These are phyloP conservation scores for Jamesozyma spencerorum DNA, from an alignment of 805 yeast genomes.

Conservation along the genomic window DNA sequence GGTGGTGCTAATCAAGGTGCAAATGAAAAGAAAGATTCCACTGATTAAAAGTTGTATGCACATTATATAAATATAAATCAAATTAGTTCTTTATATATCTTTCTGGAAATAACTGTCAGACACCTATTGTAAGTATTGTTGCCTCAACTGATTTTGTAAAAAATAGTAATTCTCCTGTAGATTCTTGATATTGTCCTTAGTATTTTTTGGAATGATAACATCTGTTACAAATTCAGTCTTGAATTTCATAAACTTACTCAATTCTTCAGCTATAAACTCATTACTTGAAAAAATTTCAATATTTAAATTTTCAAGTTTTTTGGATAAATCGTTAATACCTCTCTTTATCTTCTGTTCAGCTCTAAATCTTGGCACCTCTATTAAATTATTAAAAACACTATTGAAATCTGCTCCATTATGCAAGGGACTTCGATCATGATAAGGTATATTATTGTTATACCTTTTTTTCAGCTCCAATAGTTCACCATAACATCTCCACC, in stretches of 20 bases:
- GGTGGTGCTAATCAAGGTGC: slow-evolving; percentile 42
- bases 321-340: slow-evolving; percentile 35
- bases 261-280: slow-evolving; percentile 54
- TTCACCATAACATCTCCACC: slow-evolving; percentile 41
- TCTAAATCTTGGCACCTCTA: slow-evolving; percentile 44
- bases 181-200: not conserved
- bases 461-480: slow-evolving; percentile 30
- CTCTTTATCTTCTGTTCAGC: slow-evolving; percentile 37
- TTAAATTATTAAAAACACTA: slow-evolving; percentile 27
- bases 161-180: not conserved
- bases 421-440: slow-evolving; percentile 3
- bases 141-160: not conserved
- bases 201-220: slow-evolving; percentile 8
- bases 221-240: slow-evolving; percentile 33
- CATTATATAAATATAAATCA: not conserved
- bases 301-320: slow-evolving; percentile 36
- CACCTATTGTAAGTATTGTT: not conserved
- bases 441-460: slow-evolving; percentile 24
- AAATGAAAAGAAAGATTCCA: not conserved
- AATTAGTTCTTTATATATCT: not conserved
- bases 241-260: slow-evolving; percentile 48
- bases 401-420: slow-evolving; percentile 12
- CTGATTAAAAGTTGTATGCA: not conserved
- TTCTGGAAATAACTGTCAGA: not conserved
- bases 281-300: slow-evolving; percentile 43